Conservation (phyloP, 345 rosid species). For the Hibiscus mutabilis region DNA sequence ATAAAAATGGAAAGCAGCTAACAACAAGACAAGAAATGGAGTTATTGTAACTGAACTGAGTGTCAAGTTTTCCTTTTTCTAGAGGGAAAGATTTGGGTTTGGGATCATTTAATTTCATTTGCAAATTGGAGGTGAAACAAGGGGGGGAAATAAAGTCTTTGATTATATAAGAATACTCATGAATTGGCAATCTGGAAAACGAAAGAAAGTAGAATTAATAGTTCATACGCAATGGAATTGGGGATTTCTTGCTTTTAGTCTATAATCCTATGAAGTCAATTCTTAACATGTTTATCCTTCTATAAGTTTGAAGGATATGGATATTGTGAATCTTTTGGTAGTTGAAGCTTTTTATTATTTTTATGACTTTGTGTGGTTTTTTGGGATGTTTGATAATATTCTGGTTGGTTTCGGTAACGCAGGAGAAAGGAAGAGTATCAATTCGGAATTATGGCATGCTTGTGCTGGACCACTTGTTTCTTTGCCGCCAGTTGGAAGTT, state of each 20-base stretch:
- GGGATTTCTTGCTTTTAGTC: not conserved
- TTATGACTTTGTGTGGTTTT: slow-evolving; percentile 6
- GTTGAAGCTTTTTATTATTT: slow-evolving; percentile 2
- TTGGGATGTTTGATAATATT: slow-evolving; percentile 14
- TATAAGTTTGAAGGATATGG: not conserved
- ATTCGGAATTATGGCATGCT: slow-evolving; percentile 96
- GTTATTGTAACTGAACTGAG: not conserved
- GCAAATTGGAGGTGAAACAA: slow-evolving; percentile 9
- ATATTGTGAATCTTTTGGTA: slow-evolving; percentile 4
- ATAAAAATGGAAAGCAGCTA: slow-evolving; percentile 6
- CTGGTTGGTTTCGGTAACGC: slow-evolving; percentile 22
- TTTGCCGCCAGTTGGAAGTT: slow-evolving; percentile 88
- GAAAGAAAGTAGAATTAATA: not conserved
- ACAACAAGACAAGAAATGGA: not conserved
- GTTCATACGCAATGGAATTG: not conserved
- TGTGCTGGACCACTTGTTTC: slow-evolving; percentile 96
- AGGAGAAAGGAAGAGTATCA: slow-evolving; percentile 81
- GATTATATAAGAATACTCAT: not conserved
- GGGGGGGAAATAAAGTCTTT: not conserved
- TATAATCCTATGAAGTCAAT: not conserved
- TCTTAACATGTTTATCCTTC: not conserved
- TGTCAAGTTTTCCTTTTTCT: not conserved
- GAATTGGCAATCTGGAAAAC: not conserved
- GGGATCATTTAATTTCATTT: not conserved
- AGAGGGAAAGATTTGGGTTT: not conserved